Evolutionary conservation across 768 basidiomycete species (phyloP).

Genomic region (Serendipita sp.): DNA sequence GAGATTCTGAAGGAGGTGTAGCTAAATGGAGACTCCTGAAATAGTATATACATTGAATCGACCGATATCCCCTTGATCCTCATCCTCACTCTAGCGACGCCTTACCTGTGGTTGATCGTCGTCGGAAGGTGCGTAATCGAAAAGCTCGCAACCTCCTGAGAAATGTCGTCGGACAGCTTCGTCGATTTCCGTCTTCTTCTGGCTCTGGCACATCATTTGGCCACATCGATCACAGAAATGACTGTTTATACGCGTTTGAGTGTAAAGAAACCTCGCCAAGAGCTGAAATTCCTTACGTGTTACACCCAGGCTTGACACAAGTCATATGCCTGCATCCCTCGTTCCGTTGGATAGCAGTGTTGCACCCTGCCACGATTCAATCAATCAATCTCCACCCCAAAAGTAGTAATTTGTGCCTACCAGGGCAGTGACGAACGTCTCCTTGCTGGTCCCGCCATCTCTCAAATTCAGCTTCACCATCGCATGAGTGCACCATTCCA

Average conservation of each 20-base stretch:
- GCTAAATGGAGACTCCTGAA: constrained; percentile 14
- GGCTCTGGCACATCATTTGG: not conserved
- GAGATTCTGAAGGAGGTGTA: constrained; percentile 34
- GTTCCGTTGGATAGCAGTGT: not conserved
- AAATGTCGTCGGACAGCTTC: not conserved
- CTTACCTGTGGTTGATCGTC: not conserved
- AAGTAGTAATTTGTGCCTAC: not conserved
- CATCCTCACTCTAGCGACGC: too few species aligned
- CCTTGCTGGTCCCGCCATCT: not conserved
- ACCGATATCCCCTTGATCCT: too few species aligned
- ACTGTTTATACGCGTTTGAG: not conserved
- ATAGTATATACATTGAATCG: not conserved
- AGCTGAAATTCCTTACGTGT: not conserved
- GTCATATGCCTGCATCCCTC: not conserved
- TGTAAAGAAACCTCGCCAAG: too few species aligned
- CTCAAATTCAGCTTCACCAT: constrained; percentile 1
- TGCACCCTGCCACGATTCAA: not conserved
- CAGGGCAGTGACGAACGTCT: not conserved
- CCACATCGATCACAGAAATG: constrained; percentile 1
- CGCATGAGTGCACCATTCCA: not conserved
- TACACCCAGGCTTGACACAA: not conserved
- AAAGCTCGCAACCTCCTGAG: not conserved
- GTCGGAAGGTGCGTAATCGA: not conserved
- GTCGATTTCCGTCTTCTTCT: not conserved
- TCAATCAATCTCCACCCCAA: not conserved